These are phyloP conservation scores for Helotiales sp. DNA, from an alignment of 2,329 filamentous ascomycete species.

Conservation along the genomic window DNA sequence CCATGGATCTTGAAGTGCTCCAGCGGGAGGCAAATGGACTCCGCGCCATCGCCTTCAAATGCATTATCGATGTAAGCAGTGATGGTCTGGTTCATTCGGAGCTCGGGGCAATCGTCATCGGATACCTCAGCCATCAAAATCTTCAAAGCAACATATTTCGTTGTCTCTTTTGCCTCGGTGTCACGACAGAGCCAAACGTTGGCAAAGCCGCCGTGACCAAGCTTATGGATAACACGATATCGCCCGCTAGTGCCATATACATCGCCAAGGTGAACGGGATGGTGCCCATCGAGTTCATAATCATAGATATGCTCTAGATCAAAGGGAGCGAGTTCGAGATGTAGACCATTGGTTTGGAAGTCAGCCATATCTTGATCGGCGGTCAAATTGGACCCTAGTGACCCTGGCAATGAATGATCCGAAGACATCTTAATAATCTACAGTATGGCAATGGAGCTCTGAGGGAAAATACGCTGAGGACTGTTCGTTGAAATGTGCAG, in stretches of 20 bases:
- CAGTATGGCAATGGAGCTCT: constrained; percentile 2
- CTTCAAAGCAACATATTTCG: constrained; percentile 16
- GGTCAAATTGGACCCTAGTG: constrained; percentile 4
- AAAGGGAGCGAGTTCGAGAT: constrained; percentile 6
- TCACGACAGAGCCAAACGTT: constrained; percentile 43
- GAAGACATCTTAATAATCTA: constrained; percentile 7
- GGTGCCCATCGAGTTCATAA: constrained; percentile 23
- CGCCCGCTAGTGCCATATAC: constrained; percentile 17
- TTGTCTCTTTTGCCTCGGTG: constrained; percentile 1
- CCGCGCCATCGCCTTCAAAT: not conserved
- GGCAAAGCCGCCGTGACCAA: constrained; percentile 41
- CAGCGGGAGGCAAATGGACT: constrained; percentile 7
- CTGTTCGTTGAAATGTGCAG: constrained; percentile 4
- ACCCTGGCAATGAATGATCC: constrained; percentile 9
- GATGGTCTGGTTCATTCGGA: constrained; percentile 8
- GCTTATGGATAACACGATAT: constrained; percentile 41
- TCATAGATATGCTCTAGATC: constrained; percentile 15
- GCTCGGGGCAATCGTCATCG: constrained; percentile 9
- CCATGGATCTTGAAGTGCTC: constrained; percentile 13
- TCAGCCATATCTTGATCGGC: not conserved
- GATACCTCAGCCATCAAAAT: constrained; percentile 16
- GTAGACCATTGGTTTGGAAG: constrained; percentile 3
- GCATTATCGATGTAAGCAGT: not conserved
- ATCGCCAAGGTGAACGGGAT: constrained; percentile 30
- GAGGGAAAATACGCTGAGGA: constrained; percentile 5